Evolutionary conservation across 345 rosid species (phyloP), one percentile per base, ranked within the genome.

Genomic region (Geranium brycei): DNA sequence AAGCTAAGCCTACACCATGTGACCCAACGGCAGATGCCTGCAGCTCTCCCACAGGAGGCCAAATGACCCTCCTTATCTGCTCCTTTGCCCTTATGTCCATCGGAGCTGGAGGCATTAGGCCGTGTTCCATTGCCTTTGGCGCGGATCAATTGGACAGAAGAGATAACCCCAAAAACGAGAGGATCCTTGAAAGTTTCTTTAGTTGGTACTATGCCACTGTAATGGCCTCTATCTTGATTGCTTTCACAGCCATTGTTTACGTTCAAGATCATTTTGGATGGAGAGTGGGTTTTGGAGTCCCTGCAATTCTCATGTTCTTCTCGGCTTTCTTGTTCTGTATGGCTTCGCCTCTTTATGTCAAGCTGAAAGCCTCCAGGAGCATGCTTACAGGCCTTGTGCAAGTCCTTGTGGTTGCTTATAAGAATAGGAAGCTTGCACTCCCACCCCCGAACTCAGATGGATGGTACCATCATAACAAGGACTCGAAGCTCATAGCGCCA

Each of bases 61-160:
- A 87, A 65, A 62, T 83, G 71, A 67, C 81, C 66, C 64, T 80
- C n/a, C 62, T 87, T 64, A 59, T 75, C 61, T 68, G 75, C 19
- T 77, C 84, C 3, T 75, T 83, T 47, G 80, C 77, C 16, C 78
- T 83, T 60, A 83, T 87, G 18, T 74, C 95, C 19, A 73, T 77
- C 5, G 95, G 95, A 31, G 85, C 95, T 28, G 95, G 95, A 16
- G 95, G 91, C 31, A 71, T 87, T 62, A 81, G 88, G 70, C 90
- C 95, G 0, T 85, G 88, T 66, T 87, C 88, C 7, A 57, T 87
- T 59, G 93, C 93, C 47, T 87, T 84, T 74, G 90, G 90, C 51
- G 93, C 90, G 57, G 86, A 83, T 60, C 88, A 87, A 63, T 62
- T 87, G 67, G 81, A 76, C 72, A 78, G 77, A 66, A 77, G 67